These are phyloP conservation scores for Phytophthora colocasiae DNA, from an alignment of 352 stramenopile genomes.

Conservation along the genomic window DNA sequence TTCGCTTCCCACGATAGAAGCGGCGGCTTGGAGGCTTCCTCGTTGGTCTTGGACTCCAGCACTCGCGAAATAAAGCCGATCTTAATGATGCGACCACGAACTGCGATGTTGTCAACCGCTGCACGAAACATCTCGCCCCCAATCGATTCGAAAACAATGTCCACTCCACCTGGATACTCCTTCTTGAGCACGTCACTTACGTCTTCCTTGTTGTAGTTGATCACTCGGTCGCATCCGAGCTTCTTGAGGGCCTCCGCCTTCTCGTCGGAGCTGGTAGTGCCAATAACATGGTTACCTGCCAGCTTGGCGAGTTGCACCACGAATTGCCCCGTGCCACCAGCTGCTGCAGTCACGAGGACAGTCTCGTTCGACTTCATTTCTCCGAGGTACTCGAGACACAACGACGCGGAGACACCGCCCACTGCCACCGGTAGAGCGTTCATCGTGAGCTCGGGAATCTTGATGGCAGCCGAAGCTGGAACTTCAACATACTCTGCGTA, in stretches of 20 bases:
- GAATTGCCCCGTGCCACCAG: slow-evolving; percentile 77
- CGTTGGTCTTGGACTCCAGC: slow-evolving; percentile 31
- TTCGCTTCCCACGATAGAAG: slow-evolving; percentile 37
- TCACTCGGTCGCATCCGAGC: slow-evolving; percentile 55
- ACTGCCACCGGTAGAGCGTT: slow-evolving; percentile 47
- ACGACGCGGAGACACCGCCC: slow-evolving; percentile 47
- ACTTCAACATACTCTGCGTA: slow-evolving; percentile 62
- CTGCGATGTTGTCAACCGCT: slow-evolving; percentile 39
- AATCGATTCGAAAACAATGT: slow-evolving; percentile 47
- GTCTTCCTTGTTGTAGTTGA: slow-evolving; percentile 74
- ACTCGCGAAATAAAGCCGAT: slow-evolving; percentile 40
- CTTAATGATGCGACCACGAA: slow-evolving; percentile 37
- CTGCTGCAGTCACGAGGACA: slow-evolving; percentile 40
- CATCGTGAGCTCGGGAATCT: slow-evolving; percentile 25
- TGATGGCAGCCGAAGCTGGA: slow-evolving; percentile 25
- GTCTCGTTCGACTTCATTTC: slow-evolving; percentile 42
- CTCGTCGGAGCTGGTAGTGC: slow-evolving; percentile 66
- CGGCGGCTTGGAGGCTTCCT: slow-evolving; percentile 14
- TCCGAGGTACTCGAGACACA: slow-evolving; percentile 42
- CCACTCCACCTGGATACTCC: slow-evolving; percentile 45
- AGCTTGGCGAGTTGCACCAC: slow-evolving; percentile 81
- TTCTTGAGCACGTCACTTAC: slow-evolving; percentile 43
- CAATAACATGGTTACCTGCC: slow-evolving; percentile 60
- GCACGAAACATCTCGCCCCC: slow-evolving; percentile 41
- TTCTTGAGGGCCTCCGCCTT: slow-evolving; percentile 65